Conservation (phyloP, 2,329 filamentous ascomycete genomes). For the Akanthomyces uredinophilus region DNA sequence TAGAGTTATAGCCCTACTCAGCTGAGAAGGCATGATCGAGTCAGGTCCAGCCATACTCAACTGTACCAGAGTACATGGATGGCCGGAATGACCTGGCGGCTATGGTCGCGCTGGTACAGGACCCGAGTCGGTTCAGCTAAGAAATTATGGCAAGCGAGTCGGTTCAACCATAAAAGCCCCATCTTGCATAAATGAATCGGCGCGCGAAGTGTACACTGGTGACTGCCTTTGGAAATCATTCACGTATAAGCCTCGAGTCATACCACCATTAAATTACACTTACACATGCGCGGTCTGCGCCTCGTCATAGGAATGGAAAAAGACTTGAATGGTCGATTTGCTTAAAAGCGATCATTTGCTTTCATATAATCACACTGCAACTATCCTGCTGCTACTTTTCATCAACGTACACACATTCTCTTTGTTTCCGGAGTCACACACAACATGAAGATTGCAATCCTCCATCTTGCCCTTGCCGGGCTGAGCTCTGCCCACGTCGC, state of each 20-base stretch:
- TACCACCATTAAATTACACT: neutral
- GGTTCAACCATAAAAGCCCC: neutral
- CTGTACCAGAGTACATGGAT: too few species aligned
- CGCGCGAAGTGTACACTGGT: neutral
- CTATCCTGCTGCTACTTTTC: neutral
- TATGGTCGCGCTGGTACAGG: neutral
- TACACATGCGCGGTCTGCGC: neutral
- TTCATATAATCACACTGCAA: neutral
- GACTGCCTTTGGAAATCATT: neutral
- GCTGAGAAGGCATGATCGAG: neutral
- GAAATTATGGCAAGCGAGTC: too few species aligned
- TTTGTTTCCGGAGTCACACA: neutral
- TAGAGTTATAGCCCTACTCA: neutral
- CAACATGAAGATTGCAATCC: neutral
- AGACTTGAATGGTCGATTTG: neutral
- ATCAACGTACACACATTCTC: neutral
- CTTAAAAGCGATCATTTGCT: neutral
- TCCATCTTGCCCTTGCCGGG: neutral
- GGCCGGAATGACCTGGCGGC: neutral
- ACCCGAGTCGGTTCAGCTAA: neutral
- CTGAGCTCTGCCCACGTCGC: neutral
- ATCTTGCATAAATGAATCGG: neutral
- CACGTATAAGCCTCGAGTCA: neutral
- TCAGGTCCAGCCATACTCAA: neutral
- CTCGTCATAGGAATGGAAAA: neutral